Evolutionary conservation across 2,329 filamentous ascomycete genomes (phyloP).

Genomic region (Akanthomyces dipterigenus): DNA sequence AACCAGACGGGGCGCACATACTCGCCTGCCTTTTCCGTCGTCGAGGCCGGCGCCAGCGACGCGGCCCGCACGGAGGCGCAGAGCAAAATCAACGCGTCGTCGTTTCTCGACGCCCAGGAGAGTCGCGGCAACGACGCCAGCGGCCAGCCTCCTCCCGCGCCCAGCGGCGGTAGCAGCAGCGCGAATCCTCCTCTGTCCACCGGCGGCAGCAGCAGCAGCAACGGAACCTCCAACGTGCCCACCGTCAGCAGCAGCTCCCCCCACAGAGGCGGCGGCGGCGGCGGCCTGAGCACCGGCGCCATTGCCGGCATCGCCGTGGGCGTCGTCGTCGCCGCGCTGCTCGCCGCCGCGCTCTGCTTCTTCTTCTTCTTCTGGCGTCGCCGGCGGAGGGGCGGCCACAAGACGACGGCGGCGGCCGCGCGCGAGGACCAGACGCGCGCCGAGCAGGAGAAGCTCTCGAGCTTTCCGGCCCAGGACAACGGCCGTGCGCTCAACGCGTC

Average conservation of each 20-base stretch:
- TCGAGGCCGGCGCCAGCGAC: not conserved
- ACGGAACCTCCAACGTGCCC: slow-evolving; percentile 10
- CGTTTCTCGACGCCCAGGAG: slow-evolving; percentile 9
- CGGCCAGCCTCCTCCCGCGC: not conserved
- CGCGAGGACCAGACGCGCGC: not conserved
- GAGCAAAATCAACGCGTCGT: not conserved
- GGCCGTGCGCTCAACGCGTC: slow-evolving; percentile 8
- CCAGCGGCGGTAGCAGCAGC: too few species aligned
- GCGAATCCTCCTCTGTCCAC: not conserved
- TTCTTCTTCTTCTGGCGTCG: slow-evolving; percentile 38
- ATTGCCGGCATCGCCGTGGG: slow-evolving; percentile 43
- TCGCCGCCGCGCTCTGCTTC: slow-evolving; percentile 30
- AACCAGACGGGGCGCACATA: not conserved
- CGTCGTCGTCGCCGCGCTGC: slow-evolving; percentile 29
- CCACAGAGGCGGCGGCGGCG: not conserved
- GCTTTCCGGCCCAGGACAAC: slow-evolving; percentile 38
- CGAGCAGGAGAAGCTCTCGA: slow-evolving; percentile 1
- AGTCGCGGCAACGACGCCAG: not conserved
- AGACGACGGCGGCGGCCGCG: slow-evolving; percentile 10
- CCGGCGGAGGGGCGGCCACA: slow-evolving; percentile 23
- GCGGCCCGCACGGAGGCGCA: not conserved
- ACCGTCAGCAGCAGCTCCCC: not conserved
- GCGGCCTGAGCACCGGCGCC: slow-evolving; percentile 33
- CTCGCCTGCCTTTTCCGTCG: slow-evolving; percentile 1
- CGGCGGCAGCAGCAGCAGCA: not conserved